Evolutionary conservation across 768 basidiomycete genomes (phyloP).

Genomic region (Hydnomerulius pinastri): DNA sequence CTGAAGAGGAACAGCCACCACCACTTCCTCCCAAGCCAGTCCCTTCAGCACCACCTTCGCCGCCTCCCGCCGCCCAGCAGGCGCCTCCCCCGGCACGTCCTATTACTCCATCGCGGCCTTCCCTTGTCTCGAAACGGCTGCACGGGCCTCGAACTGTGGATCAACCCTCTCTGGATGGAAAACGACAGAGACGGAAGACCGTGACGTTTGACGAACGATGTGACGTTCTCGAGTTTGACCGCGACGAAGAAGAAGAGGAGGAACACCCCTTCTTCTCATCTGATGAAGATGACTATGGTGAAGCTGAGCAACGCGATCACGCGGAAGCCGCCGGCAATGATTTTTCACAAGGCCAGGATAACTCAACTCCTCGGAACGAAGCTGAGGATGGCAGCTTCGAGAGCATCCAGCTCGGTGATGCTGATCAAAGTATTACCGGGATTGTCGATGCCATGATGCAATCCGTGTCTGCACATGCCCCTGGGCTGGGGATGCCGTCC

Average conservation of each 20-base stretch:
- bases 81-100: constrained; percentile 44
- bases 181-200: constrained; percentile 65
- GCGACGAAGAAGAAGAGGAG: constrained; percentile 60
- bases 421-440: constrained; percentile 62
- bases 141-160: constrained; percentile 72
- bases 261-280: constrained; percentile 48
- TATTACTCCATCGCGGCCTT: constrained; percentile 50
- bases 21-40: constrained; percentile 28
- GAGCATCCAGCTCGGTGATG: constrained; percentile 44
- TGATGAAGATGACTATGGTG: constrained; percentile 34
- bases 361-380: not conserved
- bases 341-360: constrained; percentile 13
- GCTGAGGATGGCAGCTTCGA: constrained; percentile 36
- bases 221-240: constrained; percentile 81
- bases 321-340: constrained; percentile 6
- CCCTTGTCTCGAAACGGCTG: constrained; percentile 69
- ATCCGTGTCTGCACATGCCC: constrained; percentile 13
- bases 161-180: constrained; percentile 30
- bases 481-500: constrained; percentile 29
- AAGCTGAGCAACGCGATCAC: constrained; percentile 14
- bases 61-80: constrained; percentile 28
- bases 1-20: constrained; percentile 32
- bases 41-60: constrained; percentile 28
- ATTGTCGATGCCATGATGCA: constrained; percentile 72
- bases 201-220: constrained; percentile 80